Conservation (phyloP, 441 rosid species). For the Croton setiger region DNA sequence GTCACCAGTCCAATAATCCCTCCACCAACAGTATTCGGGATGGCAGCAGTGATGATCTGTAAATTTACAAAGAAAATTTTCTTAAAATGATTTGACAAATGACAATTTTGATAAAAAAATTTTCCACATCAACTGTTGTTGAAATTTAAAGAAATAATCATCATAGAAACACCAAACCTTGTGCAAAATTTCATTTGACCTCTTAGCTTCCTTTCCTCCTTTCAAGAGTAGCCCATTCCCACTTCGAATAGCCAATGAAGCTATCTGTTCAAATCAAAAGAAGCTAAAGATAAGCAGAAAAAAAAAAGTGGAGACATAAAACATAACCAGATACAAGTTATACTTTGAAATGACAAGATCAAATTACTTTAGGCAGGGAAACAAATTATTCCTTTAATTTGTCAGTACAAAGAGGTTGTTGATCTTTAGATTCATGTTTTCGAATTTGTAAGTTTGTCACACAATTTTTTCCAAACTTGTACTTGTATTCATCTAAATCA, state of each 20-base stretch:
- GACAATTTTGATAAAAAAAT: neutral
- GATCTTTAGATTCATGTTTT: neutral
- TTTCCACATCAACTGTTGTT: neutral
- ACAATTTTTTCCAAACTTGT: too few relatives aligned
- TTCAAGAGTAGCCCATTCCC: slow-evolving; percentile 94
- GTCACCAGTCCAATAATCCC: slow-evolving; percentile 91
- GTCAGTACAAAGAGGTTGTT: neutral
- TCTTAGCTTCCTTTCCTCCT: slow-evolving; percentile 96
- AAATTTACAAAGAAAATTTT: slow-evolving; percentile 8
- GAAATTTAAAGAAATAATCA: slow-evolving; percentile 11
- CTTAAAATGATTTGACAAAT: slow-evolving; percentile 9
- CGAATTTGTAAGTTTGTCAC: neutral
- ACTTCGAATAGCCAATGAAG: slow-evolving; percentile 90
- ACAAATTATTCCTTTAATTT: neutral
- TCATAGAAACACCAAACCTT: slow-evolving; percentile 46
- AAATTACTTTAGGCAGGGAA: neutral
- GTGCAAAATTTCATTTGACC: slow-evolving; percentile 90
- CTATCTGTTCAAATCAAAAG: slow-evolving; percentile 58
- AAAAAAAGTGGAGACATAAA: neutral
- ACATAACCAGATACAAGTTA: neutral
- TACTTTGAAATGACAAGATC: neutral
- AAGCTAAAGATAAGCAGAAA: neutral
- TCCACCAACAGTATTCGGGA: slow-evolving; percentile 71
- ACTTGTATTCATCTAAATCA: too few relatives aligned
- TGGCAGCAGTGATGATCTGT: slow-evolving; percentile 84